Base-by-base conservation (phyloP, 148 eudicot species). In the Rhododendron griersonianum region DNA sequence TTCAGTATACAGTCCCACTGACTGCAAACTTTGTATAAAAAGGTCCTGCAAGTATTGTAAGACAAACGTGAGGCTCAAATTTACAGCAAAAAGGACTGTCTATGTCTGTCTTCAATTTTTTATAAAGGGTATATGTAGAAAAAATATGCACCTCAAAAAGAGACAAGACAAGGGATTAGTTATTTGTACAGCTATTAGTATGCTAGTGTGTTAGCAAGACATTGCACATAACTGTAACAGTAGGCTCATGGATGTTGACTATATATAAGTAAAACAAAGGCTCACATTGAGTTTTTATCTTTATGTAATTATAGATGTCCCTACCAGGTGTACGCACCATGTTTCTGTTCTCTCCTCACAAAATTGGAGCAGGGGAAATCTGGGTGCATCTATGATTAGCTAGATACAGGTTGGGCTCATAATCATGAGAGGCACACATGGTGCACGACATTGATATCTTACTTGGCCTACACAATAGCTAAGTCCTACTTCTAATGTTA, bases 21-120 rank as follows among this genome's bases (percentile, higher is more conserved):
- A 92, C 88, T 97, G 99, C 91, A 97, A 91, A 88, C 95, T 93
- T 88, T 94, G 98, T 86, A 97, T 92, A 87, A 97, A 97, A 81
- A 95, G 91, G 89, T 97, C 99, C 98, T 96, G 94, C 88, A 90
- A 80, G 55, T 74, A 84, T 75, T 85, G 30, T 37, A 75, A 78
- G 33, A 86, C 75, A 76, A 80, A 28, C 30, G 35, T 65, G 63
- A 79, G n/a, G 28, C 19, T 8, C 18, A 47, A 48, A 25, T 23
- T 28, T 80, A 47, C 11, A 28, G 73, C 48, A 25, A 80, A 53
- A 37, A 39, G 21, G 44, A 73, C 44, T 2, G 45, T 55, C 23
- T 10, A 33, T 47, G 4, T 65, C 41, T 65, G 30, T n/a, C 71
- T 3, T 7, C n/a, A 15, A 23, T 15, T n/a, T 9, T 30, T 16